Evolutionary conservation across 805 yeast species (phyloP).

Genomic region (Barnettozyma populi): DNA sequence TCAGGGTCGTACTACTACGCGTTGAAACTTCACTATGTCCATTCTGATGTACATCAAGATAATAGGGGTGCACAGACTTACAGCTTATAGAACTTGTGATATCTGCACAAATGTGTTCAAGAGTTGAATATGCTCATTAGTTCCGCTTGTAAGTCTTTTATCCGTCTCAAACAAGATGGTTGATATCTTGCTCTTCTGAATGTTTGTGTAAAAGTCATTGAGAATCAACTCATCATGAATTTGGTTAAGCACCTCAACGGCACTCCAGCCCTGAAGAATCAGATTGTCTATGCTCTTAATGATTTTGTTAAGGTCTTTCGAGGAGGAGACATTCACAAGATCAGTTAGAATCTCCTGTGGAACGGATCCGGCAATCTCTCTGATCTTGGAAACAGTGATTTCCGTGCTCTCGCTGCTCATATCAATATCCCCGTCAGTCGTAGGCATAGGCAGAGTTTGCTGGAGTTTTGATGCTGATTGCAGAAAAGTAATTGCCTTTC

Average conservation of each 20-base stretch:
- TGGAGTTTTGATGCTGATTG: conserved; percentile 75
- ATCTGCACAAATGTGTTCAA: conserved; percentile 56
- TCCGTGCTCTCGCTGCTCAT: conserved; percentile 20
- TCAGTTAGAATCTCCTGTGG: conserved; percentile 42
- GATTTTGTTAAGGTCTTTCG: conserved; percentile 30
- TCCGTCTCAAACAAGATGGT: conserved; percentile 69
- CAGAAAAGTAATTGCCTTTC: conserved; percentile 85
- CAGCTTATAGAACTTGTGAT: conserved; percentile 28
- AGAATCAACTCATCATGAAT: conserved; percentile 61
- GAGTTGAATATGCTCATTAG: conserved; percentile 82
- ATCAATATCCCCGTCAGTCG: conserved; percentile 29
- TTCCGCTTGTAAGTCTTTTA: conserved; percentile 69
- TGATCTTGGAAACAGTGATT: conserved; percentile 43
- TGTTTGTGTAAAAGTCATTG: conserved; percentile 43
- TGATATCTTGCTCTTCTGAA: conserved; percentile 62
- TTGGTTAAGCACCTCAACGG: conserved; percentile 63
- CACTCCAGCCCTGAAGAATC: conserved; percentile 72
- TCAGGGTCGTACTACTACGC: too few relatives aligned
- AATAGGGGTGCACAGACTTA: not conserved
- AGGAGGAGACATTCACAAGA: conserved; percentile 34
- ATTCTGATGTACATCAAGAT: not conserved
- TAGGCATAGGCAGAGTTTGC: conserved; percentile 8
- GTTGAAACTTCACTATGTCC: not conserved
- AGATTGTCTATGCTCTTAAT: conserved; percentile 43
- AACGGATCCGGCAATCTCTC: conserved; percentile 75